Evolutionary conservation across 768 basidiomycete genomes (phyloP), one percentile per base, ranked within the genome.

Genomic region (Calocybe indica): DNA sequence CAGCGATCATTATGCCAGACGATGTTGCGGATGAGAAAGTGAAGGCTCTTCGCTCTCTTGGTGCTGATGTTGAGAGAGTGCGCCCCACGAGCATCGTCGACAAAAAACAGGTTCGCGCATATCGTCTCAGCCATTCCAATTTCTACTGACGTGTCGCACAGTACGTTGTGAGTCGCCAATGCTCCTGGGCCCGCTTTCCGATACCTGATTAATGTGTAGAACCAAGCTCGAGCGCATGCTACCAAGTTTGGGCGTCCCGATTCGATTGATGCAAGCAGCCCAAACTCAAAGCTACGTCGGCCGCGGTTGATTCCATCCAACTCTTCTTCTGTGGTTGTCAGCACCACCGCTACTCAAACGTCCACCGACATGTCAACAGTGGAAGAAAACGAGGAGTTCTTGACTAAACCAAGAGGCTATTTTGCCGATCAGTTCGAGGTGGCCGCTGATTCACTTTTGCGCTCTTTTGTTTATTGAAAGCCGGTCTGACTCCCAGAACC

Each of bases 341-440:
- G 78, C 1, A 76, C 78, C 6, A 70, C 72, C 2, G 75, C 78
- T 5, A 59, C 68, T 35, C 60, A 57, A 28, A 62, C 70, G 7
- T 56, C 72, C 42, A 68, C 77, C 47, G 65, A 69, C 33, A 56
- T 62, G 6, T 51, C 57, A 44, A 60, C 63, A 33, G 66, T 64
- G 14, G 53, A 64, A 32, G 69, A 75, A 2, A 61, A 64, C 28
- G 71, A 69, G 40, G 72, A 76, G 37, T 64, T 78, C 15, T 51
- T 68, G 12, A 64, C 57, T 43, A 74, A 75, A 56, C 86, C 88
- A 3, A 72, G 88, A 52, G 95, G 93, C 0, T 88, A 85, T 67
- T 99, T 98, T 57, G 92, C 92, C 4, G 92, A 99, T 62, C 96
- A 99, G 65, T 98, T 99, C 49, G 95, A 97, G 65, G 74, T 68